These are phyloP conservation scores for Euptelea pleiosperma DNA, from an alignment of 164 flowering plant species.

Conservation along the genomic window DNA sequence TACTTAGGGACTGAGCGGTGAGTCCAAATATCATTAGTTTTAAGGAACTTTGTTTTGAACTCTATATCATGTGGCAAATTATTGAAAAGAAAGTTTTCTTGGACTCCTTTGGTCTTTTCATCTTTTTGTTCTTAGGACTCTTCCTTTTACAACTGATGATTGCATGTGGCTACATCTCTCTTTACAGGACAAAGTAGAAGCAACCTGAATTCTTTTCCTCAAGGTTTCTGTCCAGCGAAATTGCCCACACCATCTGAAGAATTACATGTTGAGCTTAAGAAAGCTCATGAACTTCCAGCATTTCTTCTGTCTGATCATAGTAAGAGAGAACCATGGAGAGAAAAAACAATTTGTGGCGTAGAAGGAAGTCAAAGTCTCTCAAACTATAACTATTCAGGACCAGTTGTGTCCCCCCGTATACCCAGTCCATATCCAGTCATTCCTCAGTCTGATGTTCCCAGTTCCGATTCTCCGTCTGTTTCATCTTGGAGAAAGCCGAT, in stretches of 20 bases:
- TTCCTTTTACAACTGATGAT: no score
- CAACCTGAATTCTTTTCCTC: conserved; percentile 4
- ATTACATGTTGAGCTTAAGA: conserved; percentile 23
- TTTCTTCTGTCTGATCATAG: conserved; percentile 22
- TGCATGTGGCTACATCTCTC: background rate
- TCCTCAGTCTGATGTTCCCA: conserved; percentile 16
- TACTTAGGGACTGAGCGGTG: no score
- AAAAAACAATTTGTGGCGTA: conserved; percentile 32
- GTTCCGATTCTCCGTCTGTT: conserved; percentile 22
- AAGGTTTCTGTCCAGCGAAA: conserved; percentile 15
- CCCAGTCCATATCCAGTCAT: conserved; percentile 11
- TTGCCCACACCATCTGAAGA: conserved; percentile 18
- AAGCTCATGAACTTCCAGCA: conserved; percentile 20
- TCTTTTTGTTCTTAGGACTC: no score
- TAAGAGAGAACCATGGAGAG: conserved; percentile 21
- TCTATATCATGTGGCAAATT: no score
- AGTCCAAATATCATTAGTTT: no score
- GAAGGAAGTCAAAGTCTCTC: conserved; percentile 24
- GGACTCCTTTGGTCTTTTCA: no score
- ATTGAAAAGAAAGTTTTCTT: no score
- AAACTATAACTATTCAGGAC: conserved; percentile 8
- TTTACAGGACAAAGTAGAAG: conserved; percentile 35
- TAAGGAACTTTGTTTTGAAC: no score
- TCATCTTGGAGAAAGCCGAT: conserved; percentile 29
- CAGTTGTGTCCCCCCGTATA: conserved; percentile 16